phyloP scores from a whole-genome alignment of 805 yeast species.

The Metschnikowia drakensbergensis region DNA sequence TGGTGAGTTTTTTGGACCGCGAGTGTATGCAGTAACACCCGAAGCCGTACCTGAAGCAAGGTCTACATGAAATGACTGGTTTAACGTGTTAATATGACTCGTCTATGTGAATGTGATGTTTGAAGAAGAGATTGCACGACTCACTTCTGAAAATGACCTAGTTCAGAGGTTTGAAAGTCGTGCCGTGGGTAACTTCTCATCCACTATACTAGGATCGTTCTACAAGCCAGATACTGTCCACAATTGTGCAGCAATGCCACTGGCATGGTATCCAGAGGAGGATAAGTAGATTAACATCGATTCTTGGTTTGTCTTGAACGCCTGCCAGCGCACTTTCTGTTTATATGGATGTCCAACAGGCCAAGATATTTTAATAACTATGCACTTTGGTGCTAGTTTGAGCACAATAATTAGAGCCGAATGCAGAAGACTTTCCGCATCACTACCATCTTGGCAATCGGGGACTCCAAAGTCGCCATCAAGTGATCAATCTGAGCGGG shows the following conservation, averaged over 20 bases:
- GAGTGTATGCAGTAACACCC: constrained; percentile 2
- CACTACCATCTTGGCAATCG: too few relatives aligned
- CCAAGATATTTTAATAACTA: background rate
- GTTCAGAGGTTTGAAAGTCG: too few relatives aligned
- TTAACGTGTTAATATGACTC: background rate
- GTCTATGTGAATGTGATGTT: background rate
- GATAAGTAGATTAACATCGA: too few relatives aligned
- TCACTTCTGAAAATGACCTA: background rate
- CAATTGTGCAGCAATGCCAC: background rate
- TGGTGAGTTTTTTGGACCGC: constrained; percentile 4
- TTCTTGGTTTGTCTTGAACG: too few relatives aligned
- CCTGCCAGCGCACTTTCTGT: background rate
- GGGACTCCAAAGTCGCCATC: background rate
- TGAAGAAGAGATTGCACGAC: background rate
- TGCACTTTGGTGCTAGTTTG: background rate
- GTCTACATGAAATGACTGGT: background rate
- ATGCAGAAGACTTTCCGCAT: background rate
- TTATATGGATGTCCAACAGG: background rate
- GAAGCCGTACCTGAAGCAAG: background rate
- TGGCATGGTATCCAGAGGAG: background rate
- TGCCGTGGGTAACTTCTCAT: background rate
- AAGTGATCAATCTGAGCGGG: constrained; percentile 10
- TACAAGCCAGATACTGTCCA: background rate
- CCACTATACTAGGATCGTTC: background rate
- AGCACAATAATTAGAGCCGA: background rate